These are phyloP conservation scores for Perilla frutescens DNA, from an alignment of 257 asterid species.

Conservation along the genomic window DNA sequence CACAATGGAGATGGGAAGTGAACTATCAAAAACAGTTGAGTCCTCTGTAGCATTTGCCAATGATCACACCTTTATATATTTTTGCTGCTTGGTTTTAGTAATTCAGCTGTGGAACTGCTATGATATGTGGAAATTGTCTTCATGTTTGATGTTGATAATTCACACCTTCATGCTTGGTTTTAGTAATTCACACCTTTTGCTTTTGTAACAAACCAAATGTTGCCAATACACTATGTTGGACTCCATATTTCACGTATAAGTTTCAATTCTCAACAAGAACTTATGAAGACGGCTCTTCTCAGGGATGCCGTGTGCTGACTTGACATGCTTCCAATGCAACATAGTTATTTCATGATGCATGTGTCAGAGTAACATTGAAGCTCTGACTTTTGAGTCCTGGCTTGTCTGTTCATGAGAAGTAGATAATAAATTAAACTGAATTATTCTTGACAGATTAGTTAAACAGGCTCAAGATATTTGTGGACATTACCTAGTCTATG, in stretches of 20 bases:
- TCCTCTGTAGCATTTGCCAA: slow-evolving; percentile 23
- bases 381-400: background rate
- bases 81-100: background rate
- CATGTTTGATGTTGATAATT: background rate
- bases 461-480: background rate
- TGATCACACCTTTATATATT: background rate
- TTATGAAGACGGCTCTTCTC: background rate
- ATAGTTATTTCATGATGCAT: background rate
- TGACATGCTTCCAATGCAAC: background rate
- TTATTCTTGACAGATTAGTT: background rate
- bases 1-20: slow-evolving; percentile 98
- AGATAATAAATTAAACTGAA: background rate
- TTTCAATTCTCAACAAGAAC: background rate
- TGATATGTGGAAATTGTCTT: background rate
- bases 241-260: background rate
- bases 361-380: background rate
- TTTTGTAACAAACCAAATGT: slow-evolving; percentile 1
- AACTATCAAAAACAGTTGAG: slow-evolving; percentile 76
- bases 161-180: too few relatives aligned
- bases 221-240: background rate
- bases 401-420: background rate
- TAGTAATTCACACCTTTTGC: background rate
- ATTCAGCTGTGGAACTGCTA: background rate
- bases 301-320: background rate
- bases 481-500: background rate